phyloP scores from a whole-genome alignment of 31 red algal species.

The Asparagopsis taxiformis region DNA sequence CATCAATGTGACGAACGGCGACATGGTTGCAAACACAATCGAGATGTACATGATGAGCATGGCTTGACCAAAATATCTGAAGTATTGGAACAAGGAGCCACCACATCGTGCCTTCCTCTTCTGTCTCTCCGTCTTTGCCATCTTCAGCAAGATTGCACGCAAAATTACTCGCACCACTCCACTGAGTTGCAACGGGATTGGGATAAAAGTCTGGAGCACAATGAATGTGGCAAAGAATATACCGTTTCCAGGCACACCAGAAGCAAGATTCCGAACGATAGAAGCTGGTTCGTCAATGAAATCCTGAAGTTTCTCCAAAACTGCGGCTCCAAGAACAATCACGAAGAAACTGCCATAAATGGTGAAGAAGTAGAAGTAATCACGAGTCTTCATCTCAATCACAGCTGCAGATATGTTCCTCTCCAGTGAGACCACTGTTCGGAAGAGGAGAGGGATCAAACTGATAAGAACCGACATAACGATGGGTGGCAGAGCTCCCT shows the following conservation, averaged over 20 bases:
- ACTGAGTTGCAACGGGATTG: constrained; percentile 32
- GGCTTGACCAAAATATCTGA: constrained; percentile 31
- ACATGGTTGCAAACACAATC: constrained; percentile 40
- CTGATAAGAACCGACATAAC: constrained; percentile 57
- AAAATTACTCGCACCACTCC: constrained; percentile 60
- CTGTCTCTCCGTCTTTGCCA: constrained; percentile 65
- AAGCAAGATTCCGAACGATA: constrained; percentile 43
- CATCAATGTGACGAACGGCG: constrained; percentile 37
- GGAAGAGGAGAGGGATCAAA: constrained; percentile 49
- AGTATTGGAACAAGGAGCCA: constrained; percentile 53
- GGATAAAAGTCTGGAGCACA: constrained; percentile 23
- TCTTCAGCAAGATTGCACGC: constrained; percentile 40
- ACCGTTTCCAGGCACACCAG: constrained; percentile 35
- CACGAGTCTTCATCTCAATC: constrained; percentile 51
- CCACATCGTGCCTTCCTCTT: constrained; percentile 27
- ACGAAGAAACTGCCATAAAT: constrained; percentile 61
- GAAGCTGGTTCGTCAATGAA: constrained; percentile 39
- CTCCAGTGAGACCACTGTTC: constrained; percentile 24
- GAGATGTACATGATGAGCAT: constrained; percentile 51
- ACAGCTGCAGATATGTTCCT: constrained; percentile 20
- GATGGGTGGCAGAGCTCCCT: constrained; percentile 38
- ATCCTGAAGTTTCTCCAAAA: constrained; percentile 22
- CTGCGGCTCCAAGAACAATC: constrained; percentile 24
- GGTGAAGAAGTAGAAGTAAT: constrained; percentile 69
- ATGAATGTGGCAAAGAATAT: constrained; percentile 68